These are phyloP conservation scores for Solanum etuberosum DNA, from an alignment of 257 asterid genomes.

Conservation along the genomic window DNA sequence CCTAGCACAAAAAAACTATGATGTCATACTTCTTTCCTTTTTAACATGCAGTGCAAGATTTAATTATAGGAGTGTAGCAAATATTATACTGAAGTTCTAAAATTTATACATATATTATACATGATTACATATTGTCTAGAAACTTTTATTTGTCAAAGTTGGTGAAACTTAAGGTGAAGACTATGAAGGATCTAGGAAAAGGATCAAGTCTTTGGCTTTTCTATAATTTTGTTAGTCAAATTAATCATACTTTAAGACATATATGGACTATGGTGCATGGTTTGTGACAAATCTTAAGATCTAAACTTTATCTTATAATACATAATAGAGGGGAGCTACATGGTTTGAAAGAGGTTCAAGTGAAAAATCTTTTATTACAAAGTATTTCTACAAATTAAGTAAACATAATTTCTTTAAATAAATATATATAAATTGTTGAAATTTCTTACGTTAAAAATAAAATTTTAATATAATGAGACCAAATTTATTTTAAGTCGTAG, in stretches of 20 bases:
- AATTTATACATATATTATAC: neutral
- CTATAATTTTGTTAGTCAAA: neutral
- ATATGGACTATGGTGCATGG: neutral
- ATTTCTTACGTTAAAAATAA: neutral
- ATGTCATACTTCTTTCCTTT: neutral
- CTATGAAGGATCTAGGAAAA: neutral
- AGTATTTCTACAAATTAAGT: neutral
- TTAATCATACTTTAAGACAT: neutral
- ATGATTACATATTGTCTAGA: neutral
- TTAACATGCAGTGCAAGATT: neutral
- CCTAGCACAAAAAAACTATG: neutral
- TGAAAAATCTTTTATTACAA: neutral
- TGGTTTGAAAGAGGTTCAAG: neutral
- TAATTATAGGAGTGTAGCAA: neutral
- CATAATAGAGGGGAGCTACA: neutral
- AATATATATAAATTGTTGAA: neutral
- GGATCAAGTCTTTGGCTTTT: neutral
- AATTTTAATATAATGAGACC: fast-evolving
- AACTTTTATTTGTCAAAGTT: neutral
- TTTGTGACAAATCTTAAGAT: neutral
- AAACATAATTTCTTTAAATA: neutral
- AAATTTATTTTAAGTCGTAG: neutral
- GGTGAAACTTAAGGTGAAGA: neutral
- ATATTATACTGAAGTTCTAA: neutral
- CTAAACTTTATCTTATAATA: neutral